Evolutionary conservation across 805 yeast species (phyloP).

Genomic region (Grigorovia jiainica): DNA sequence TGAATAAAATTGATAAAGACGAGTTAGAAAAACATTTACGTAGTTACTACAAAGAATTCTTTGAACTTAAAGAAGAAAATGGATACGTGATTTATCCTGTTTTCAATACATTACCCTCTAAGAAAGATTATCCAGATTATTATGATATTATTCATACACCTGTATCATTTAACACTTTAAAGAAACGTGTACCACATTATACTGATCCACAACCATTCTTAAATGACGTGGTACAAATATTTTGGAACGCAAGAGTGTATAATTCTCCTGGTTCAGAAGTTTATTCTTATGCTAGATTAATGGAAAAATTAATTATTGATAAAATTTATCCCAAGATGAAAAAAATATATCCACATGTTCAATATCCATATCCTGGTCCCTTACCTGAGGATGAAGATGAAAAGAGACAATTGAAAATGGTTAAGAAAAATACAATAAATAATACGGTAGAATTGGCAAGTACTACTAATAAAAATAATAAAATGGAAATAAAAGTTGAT

Average conservation of each 20-base stretch:
- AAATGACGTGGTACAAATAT: conserved; percentile 69
- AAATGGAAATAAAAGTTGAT: too few species aligned
- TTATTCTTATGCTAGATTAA: conserved; percentile 54
- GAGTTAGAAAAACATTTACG: conserved; percentile 7
- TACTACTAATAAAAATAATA: neutral
- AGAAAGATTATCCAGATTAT: conserved; percentile 63
- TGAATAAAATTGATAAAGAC: conserved; percentile 1
- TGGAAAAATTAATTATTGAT: conserved; percentile 33
- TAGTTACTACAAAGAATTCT: conserved; percentile 7
- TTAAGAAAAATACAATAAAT: conserved; percentile 2
- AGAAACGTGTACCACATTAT: conserved; percentile 51
- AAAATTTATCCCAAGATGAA: conserved; percentile 29
- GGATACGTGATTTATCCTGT: conserved; percentile 23
- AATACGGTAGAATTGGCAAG: neutral
- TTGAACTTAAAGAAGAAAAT: conserved; percentile 19
- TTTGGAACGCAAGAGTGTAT: conserved; percentile 83
- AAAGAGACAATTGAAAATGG: conserved; percentile 4
- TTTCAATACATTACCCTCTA: conserved; percentile 46
- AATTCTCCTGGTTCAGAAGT: conserved; percentile 62
- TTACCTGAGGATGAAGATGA: conserved; percentile 41
- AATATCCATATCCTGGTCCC: conserved; percentile 52
- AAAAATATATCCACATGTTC: conserved; percentile 26
- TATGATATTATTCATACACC: conserved; percentile 71
- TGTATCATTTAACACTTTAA: conserved; percentile 66
- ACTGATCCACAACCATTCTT: conserved; percentile 59